Base-by-base conservation (phyloP, 176 grass and related monocot species). In the Cocos nucifera region DNA sequence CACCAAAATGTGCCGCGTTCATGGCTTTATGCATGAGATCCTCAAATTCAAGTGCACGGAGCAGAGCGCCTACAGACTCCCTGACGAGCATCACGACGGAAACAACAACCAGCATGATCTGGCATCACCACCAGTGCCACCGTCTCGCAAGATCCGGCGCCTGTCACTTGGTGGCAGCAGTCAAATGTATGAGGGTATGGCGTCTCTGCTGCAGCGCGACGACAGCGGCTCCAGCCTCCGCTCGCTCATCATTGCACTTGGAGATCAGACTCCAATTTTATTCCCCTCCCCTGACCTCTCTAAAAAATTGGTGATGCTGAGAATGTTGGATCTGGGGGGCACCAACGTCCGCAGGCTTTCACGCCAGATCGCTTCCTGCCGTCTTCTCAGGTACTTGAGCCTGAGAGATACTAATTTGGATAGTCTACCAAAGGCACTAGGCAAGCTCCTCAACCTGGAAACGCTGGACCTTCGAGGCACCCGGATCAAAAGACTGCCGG, bases 1-100 rank as follows among this genome's bases (percentile, higher is more conserved):
- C 4, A 6, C 28, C 4, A 3, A 14, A 30, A 59, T 7, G 0
- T 79, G 71, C 12, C 65, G 18, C 16, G 48, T 87, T 22, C 75
- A 87, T 39, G 79, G 79, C 64, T 29, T 81, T 5, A 63, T 87
- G 30, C 71, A 72, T 55, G 75, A 87, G 15, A 27, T 82, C 5
- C 55, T 86, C 14, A 51, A 56, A 25, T 5, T 9, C 1, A 79
- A 61, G 5, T 67, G 7, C 3, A 48, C 5, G 19, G 85, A 88
- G 22, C 79, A 79, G 9, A 88, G 72, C 9, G 79, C 79, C 15
- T 19, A 57, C 70, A 18, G 14, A 10, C 17, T 27, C 32, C 57
- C 57, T 15, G 35, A 29, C 5, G 28, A 29, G 4, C 28, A 0
- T 4, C 28, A 5, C 28, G 28, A 6, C 5, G 28, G 28, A 29